Evolutionary conservation across 306 rosid species (phyloP), one percentile per base, ranked within the genome.

Genomic region (Cicer yamashitae): DNA sequence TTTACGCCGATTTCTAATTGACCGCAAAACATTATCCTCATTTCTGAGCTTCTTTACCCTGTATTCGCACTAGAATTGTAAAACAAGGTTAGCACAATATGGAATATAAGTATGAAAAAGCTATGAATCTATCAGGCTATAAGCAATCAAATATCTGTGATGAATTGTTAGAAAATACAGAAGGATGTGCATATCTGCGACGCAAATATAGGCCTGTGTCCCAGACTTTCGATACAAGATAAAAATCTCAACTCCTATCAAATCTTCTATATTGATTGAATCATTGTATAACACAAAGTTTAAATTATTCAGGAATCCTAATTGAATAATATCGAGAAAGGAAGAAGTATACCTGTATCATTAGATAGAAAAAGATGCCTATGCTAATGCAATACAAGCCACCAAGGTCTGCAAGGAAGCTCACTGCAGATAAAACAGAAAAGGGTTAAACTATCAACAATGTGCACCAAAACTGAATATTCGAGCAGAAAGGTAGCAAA

Each of bases 361-460:
- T 79, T 68, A 96, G 88, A 88, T 87, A 96, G 81, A 92, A 89
- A 80, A 96, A 92, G 71, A 96, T 72, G 73, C 91, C 97, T 67
- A 96, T 74, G 71, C 97, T 90, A 82, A 96, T 78, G 86, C 99
- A 96, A 83, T 96, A 96, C 39, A 96, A 84, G 78, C 99, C 99
- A 83, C 99, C 98, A 50, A 96, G 91, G 81, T 96, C 98, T 5
- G 99, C 99, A 59, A 96, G 97, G 87, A 96, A 96, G 84, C 98
- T 83, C 89, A 96, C 98, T 96, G 87, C 89, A 82, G 59, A 57
- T 18, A 34, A 54, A 61, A 75, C 67, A 78, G 71, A 70, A 77
- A 60, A 73, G 43, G 46, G 72, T 81, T 52, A 70, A 82, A 79
- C 56, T 40, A 61, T 20, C 52, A 71, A 66, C 7, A 20, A 34